Evolutionary conservation across 202 grass and related monocot species (phyloP).

Genomic region (Elaeis oleifera): DNA sequence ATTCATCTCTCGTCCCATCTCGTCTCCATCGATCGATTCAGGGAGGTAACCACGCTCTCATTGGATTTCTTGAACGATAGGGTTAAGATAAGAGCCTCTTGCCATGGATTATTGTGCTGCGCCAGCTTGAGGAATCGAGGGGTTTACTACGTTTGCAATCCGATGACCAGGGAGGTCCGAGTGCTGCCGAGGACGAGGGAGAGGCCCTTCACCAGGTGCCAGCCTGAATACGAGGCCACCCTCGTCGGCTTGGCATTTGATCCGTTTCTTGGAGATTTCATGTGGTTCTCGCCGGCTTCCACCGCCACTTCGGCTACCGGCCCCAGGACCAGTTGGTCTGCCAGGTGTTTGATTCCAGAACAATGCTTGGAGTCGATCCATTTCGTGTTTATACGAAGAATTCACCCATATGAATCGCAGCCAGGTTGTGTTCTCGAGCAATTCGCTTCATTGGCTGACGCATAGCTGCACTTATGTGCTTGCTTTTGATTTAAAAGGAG

Average conservation of each 20-base stretch:
- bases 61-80: constrained; percentile 34
- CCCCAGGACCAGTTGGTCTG: constrained; percentile 33
- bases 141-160: constrained; percentile 41
- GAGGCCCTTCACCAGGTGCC: constrained; percentile 34
- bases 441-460: constrained; percentile 38
- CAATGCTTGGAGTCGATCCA: constrained; percentile 33
- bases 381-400: constrained; percentile 26
- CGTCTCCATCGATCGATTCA: constrained; percentile 16
- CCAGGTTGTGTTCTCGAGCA: constrained; percentile 29
- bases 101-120: constrained; percentile 37
- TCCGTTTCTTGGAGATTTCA: constrained; percentile 28
- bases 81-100: constrained; percentile 40
- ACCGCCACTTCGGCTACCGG: constrained; percentile 34
- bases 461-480: constrained; percentile 31
- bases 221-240: constrained; percentile 42
- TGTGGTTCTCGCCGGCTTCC: constrained; percentile 39
- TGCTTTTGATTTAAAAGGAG: constrained; percentile 24
- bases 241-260: constrained; percentile 33
- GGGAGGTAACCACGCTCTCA: constrained; percentile 10
- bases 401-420: constrained; percentile 44
- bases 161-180: constrained; percentile 37
- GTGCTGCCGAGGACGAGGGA: constrained; percentile 33
- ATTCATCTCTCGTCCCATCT: constrained; percentile 10
- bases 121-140: constrained; percentile 34
- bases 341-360: constrained; percentile 35